A percentile compares a stretch with the other conserved stretches of the same genome.
Conservation (phyloP, 305 asterid species). For the Fraxinus platypoda region DNA sequence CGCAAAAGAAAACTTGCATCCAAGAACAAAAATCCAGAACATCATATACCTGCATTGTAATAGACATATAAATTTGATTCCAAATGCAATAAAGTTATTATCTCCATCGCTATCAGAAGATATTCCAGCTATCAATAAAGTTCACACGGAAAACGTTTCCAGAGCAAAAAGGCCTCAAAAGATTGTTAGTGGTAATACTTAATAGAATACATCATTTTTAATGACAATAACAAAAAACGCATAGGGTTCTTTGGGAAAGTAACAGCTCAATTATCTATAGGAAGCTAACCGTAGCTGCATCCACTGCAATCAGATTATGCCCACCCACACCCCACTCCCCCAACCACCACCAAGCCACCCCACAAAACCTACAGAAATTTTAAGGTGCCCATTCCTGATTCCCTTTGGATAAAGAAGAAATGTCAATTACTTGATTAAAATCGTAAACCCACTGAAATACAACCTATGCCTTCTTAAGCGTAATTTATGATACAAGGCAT, state of each 20-base stretch:
- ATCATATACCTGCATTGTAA: constrained; percentile 68
- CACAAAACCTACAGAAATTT: neutral
- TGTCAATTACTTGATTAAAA: neutral
- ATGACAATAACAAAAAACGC: neutral
- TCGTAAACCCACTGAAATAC: neutral
- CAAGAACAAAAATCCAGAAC: constrained; percentile 90
- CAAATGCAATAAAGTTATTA: neutral
- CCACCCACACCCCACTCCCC: neutral
- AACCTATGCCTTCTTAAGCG: neutral
- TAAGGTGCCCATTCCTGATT: neutral
- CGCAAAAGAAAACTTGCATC: constrained; percentile 85
- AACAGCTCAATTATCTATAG: neutral
- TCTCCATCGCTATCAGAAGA: neutral
- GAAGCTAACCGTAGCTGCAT: neutral
- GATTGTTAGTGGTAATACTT: neutral
- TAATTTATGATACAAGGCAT: neutral
- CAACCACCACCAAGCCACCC: neutral
- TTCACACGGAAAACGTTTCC: neutral
- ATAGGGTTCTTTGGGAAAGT: neutral
- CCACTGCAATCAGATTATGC: neutral
- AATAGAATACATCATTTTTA: neutral
- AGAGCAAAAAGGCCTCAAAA: neutral
- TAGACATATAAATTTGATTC: neutral
- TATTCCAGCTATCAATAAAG: neutral
- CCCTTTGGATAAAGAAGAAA: neutral